Evolutionary conservation across 2,329 filamentous ascomycete genomes (phyloP).

Genomic region (Trichoderma breve): DNA sequence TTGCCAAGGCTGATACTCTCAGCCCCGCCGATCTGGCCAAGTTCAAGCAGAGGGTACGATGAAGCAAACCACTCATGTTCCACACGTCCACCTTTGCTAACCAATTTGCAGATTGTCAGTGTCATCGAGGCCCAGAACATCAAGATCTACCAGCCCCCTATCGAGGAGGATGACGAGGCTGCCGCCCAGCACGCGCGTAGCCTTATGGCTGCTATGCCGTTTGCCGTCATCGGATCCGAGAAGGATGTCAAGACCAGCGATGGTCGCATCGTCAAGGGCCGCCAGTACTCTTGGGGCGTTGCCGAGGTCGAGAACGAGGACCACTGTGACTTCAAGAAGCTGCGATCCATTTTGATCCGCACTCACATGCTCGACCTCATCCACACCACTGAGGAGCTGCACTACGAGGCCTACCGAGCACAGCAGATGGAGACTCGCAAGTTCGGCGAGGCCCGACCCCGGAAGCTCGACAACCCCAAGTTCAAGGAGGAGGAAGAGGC

Average conservation of each 20-base stretch:
- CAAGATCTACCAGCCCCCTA: conserved; percentile 97
- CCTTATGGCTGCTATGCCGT: conserved; percentile 96
- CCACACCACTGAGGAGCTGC: conserved; percentile 97
- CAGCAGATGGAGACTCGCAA: conserved; percentile 99
- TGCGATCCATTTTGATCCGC: conserved; percentile 96
- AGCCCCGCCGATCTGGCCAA: conserved; percentile 86
- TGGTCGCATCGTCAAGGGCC: conserved; percentile 95
- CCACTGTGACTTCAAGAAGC: conserved; percentile 99
- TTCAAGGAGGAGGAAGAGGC: conserved; percentile 99
- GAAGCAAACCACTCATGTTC: background rate
- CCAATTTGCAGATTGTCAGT: conserved; percentile 68
- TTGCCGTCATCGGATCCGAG: conserved; percentile 97
- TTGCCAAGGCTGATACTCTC: conserved; percentile 97
- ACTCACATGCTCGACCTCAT: conserved; percentile 99
- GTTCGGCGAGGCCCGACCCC: conserved; percentile 93
- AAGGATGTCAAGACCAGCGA: conserved; percentile 98
- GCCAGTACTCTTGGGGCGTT: conserved; percentile 99
- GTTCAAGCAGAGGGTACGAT: conserved; percentile 89
- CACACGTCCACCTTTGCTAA: conserved; percentile 30
- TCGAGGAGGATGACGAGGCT: conserved; percentile 97
- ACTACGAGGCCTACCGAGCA: conserved; percentile 98
- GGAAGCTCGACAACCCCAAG: conserved; percentile 99
- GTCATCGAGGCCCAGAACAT: conserved; percentile 98
- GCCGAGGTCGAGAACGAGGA: conserved; percentile 99
- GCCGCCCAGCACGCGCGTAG: conserved; percentile 92